Base-by-base conservation (phyloP, 768 basidiomycete species). In the Ephemerocybe angulata region DNA sequence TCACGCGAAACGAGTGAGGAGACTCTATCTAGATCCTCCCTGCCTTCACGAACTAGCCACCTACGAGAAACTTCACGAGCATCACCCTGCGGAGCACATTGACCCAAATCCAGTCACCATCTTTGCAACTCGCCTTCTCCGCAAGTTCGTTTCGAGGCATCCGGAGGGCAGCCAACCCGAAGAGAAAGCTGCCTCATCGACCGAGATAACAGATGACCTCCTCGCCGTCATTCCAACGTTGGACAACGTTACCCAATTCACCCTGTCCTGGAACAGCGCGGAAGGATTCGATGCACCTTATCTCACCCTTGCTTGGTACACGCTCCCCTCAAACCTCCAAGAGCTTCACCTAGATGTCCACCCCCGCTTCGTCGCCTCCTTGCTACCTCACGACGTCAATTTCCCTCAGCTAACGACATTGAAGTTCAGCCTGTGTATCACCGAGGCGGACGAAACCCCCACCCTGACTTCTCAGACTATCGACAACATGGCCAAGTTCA, bases 281-380 rank as follows among this genome's bases (percentile, higher is more conserved):
- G 17, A 21, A 8, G n/a, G 12, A 22, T 43, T 43, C 21, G 15
- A 30, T 17, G 25, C 51, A 13, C 57, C 33, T 15, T 56, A 56
- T 47, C 43, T 55, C 17, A 51, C 53, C 19, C 25, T 54, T 6
- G 50, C 54, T 8, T 61, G 55, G 52, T 27, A 37, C 22, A 25
- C 38, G 17, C 50, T 56, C 31, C 22, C 42, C 13, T 35, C n/a
- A 3, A 52, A 54, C 17, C 42, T 61, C 19, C 31, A 46, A 40
- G 52, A 58, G 25, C 30, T 61, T 11, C 31, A 50, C 21, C 43
- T 61, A 10, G 41, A 31, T 8, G 29, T 61, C 22, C 55, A 52
- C 28, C 33, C 52, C 2, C 22, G 31, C 17, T 33, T 29, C 6
- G 27, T 38, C 2, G 30, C 40, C n/a, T 13, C 28, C 2, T 21